These are phyloP conservation scores for Cochliopodium minus DNA, from an alignment of 208 protist genomes.

Conservation along the genomic window DNA sequence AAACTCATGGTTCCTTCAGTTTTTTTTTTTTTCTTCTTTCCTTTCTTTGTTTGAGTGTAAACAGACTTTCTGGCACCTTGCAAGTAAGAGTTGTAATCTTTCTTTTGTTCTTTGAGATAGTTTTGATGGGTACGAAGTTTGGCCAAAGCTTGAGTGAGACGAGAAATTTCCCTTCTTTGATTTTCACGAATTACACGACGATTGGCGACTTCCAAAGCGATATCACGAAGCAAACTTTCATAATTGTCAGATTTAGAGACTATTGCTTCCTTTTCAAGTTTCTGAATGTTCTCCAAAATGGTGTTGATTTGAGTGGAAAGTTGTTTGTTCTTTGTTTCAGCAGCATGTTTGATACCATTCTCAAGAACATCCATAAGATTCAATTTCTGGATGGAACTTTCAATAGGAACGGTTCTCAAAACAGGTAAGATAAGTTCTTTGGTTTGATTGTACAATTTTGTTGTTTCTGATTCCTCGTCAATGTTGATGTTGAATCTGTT, in stretches of 20 bases:
- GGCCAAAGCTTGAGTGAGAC: conserved; percentile 21
- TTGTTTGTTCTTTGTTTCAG: conserved; percentile 13
- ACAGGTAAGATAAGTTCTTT: conserved; percentile 31
- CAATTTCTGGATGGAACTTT: conserved; percentile 11
- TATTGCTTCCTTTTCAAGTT: conserved; percentile 29
- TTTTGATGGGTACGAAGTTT: conserved; percentile 25
- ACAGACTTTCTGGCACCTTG: conserved; percentile 23
- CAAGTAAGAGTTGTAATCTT: conserved; percentile 29
- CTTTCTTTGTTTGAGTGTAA: no score
- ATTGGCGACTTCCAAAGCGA: conserved; percentile 36
- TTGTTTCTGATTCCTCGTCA: conserved; percentile 15
- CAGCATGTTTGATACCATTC: conserved; percentile 19
- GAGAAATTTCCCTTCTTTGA: conserved; percentile 30
- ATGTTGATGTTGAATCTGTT: conserved; percentile 30
- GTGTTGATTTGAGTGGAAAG: conserved; percentile 23
- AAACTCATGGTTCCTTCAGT: background rate
- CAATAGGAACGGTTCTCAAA: conserved; percentile 19
- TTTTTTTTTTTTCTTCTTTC: conserved; percentile 15
- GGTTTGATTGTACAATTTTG: conserved; percentile 20
- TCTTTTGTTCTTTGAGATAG: conserved; percentile 34
- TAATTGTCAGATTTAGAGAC: conserved; percentile 27
- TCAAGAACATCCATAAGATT: conserved; percentile 18
- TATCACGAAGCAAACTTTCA: conserved; percentile 30
- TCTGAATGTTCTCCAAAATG: conserved; percentile 29
- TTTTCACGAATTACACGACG: conserved; percentile 28